Conservation (phyloP, 768 basidiomycete genomes). For the Calvatia gigantea region DNA sequence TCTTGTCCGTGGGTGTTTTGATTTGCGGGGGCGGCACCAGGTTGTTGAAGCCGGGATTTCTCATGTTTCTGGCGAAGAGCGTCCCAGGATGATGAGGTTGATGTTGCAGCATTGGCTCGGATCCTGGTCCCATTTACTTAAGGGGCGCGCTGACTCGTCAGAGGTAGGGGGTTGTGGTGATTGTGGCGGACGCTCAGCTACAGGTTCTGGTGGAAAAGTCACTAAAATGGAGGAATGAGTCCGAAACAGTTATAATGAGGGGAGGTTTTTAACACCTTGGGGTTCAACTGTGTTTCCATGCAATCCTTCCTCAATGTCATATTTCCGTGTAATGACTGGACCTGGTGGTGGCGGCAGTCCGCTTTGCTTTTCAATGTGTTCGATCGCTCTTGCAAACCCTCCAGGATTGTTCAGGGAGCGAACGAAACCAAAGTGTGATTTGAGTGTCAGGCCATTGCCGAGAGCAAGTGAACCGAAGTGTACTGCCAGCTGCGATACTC, state of each 20-base stretch:
- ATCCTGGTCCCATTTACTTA: constrained; percentile 66
- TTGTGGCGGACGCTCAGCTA: not conserved
- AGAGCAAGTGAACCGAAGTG: constrained; percentile 27
- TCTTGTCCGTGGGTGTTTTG: constrained; percentile 12
- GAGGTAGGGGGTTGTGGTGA: not conserved
- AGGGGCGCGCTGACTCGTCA: constrained; percentile 14
- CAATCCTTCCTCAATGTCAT: constrained; percentile 13
- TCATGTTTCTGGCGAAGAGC: constrained; percentile 40
- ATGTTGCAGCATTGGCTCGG: constrained; percentile 44
- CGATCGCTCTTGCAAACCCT: constrained; percentile 36
- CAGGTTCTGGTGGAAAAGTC: not conserved
- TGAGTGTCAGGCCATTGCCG: constrained; percentile 26
- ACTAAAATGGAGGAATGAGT: not conserved
- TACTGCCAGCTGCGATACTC: constrained; percentile 12
- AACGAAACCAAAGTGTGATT: constrained; percentile 33
- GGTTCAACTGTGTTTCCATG: constrained; percentile 12
- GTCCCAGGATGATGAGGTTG: constrained; percentile 62
- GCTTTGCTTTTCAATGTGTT: constrained; percentile 43
- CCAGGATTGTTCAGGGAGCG: constrained; percentile 35
- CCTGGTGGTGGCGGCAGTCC: constrained; percentile 25
- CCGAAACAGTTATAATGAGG: not conserved
- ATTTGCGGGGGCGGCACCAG: constrained; percentile 5
- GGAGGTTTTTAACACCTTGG: constrained; percentile 6
- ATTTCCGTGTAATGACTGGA: constrained; percentile 26
- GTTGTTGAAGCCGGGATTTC: not conserved